A percentile compares a stretch with the other conserved stretches of the same genome.
Conservation (phyloP, 1,139 yeast species). For the Hyphopichia buzzinii region DNA sequence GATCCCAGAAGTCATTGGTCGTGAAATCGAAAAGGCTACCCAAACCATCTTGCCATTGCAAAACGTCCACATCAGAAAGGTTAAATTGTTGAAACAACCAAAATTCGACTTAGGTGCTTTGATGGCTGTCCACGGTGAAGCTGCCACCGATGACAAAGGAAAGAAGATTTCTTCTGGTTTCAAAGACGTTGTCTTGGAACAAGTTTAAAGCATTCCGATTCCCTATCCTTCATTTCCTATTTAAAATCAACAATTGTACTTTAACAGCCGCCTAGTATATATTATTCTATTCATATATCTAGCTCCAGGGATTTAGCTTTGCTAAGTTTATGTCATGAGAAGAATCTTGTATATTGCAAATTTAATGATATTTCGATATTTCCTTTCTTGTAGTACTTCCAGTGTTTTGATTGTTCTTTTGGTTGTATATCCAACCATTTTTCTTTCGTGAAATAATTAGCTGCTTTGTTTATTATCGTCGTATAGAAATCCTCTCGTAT, state of each 20-base stretch:
- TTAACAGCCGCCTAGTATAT: not conserved
- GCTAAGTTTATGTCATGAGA: constrained; percentile 9
- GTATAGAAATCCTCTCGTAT: no score
- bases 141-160: constrained; percentile 50
- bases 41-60: constrained; percentile 52
- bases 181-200: constrained; percentile 53
- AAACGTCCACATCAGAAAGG: constrained; percentile 54
- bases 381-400: no score
- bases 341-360: constrained; percentile 12
- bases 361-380: constrained; percentile 12
- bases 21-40: constrained; percentile 53
- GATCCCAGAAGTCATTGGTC: constrained; percentile 53
- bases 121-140: constrained; percentile 53
- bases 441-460: no score
- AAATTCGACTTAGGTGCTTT: constrained; percentile 53
- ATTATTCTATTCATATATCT: constrained; percentile 1
- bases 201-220: no score
- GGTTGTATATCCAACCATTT: no score
- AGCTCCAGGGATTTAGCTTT: constrained; percentile 9
- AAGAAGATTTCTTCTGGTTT: constrained; percentile 50
- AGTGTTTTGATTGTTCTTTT: no score
- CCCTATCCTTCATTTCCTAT: not conserved
- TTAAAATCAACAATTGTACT: not conserved
- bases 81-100: constrained; percentile 52
- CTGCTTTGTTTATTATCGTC: no score